Conservation (phyloP, 2,329 filamentous ascomycete species). For the Fusarium abutilonis region DNA sequence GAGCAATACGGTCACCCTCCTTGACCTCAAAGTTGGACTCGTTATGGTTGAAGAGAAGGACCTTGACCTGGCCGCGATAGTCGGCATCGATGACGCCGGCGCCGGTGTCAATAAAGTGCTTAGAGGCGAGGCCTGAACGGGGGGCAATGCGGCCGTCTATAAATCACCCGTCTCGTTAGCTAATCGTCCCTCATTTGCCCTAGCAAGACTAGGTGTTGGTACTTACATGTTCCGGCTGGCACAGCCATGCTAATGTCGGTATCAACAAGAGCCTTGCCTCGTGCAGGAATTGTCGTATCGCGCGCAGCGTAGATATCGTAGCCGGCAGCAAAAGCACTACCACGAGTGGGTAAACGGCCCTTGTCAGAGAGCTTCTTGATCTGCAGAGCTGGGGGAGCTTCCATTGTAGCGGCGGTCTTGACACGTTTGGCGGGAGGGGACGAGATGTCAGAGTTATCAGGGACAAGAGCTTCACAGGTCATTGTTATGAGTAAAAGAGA, state of each 20-base stretch:
- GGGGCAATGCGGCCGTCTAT: constrained; percentile 89
- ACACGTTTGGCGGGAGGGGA: constrained; percentile 84
- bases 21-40: constrained; percentile 84
- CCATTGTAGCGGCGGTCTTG: constrained; percentile 66
- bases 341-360: constrained; percentile 85
- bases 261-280: constrained; percentile 86
- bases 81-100: constrained; percentile 98
- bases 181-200: background rate
- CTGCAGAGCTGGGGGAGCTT: constrained; percentile 70
- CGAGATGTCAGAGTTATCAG: constrained; percentile 62
- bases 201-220: background rate
- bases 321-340: constrained; percentile 88
- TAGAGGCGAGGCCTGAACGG: constrained; percentile 88
- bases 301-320: constrained; percentile 91
- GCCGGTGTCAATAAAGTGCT: constrained; percentile 95
- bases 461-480: constrained; percentile 43
- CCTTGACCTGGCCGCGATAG: constrained; percentile 93
- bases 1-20: constrained; percentile 89
- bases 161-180: background rate
- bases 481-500: constrained; percentile 17
- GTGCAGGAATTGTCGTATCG: constrained; percentile 78
- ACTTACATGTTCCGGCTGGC: constrained; percentile 86
- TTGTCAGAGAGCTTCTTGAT: constrained; percentile 88
- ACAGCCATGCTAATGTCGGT: constrained; percentile 93
- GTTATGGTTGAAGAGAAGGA: constrained; percentile 92